Conservation (phyloP, 495 filamentous ascomycete genomes). For the Rusavskia elegans region DNA sequence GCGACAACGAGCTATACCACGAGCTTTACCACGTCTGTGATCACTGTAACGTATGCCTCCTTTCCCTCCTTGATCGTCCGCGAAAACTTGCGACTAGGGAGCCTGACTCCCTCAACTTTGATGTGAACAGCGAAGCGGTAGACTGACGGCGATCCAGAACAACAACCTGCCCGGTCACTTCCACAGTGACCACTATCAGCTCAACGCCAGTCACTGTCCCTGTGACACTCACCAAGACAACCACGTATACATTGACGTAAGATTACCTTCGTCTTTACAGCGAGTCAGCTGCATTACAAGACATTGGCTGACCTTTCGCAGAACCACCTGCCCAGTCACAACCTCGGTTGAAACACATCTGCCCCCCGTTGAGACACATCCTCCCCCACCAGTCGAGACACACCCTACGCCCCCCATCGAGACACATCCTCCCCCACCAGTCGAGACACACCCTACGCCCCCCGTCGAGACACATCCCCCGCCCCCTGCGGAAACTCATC, state of each 20-base stretch:
- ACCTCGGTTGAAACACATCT: too few species aligned
- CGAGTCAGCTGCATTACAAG: too few species aligned
- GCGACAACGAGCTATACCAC: not conserved
- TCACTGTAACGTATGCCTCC: not conserved
- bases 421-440: not conserved
- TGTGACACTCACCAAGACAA: constrained; percentile 16
- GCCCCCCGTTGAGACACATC: not conserved
- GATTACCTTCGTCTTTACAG: too few species aligned
- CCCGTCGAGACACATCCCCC: too few species aligned
- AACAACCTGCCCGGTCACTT: constrained; percentile 10
- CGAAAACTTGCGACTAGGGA: too few species aligned
- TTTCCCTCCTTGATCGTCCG: too few species aligned
- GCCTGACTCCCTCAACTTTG: too few species aligned
- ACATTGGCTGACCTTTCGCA: not conserved
- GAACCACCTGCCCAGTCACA: not conserved
- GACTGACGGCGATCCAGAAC: too few species aligned
- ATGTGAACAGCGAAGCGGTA: too few species aligned
- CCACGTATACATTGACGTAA: too few species aligned
- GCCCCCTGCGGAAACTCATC: not conserved
- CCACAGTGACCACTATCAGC: constrained; percentile 14
- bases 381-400: not conserved
- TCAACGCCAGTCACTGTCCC: constrained; percentile 15
- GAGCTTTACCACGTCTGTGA: not conserved
- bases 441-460: too few species aligned
- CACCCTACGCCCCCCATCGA: not conserved